Evolutionary conservation across 202 grass and related monocot species (phyloP).

Genomic region (Carex arenaria): DNA sequence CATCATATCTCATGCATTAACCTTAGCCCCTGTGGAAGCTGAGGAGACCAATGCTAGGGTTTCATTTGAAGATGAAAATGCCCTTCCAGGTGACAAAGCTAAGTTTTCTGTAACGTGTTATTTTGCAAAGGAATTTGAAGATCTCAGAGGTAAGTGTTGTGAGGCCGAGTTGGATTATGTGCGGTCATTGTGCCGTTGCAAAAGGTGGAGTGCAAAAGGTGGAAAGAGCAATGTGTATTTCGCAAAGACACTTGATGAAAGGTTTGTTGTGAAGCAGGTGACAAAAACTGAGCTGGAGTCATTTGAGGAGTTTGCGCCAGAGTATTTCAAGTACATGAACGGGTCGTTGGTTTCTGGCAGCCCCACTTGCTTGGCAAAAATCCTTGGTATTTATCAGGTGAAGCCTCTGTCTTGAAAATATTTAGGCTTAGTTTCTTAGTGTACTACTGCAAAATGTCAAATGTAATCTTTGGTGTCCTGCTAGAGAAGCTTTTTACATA

Average conservation of each 20-base stretch:
- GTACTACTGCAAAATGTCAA: not conserved
- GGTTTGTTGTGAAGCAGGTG: constrained; percentile 86
- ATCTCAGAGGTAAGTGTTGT: constrained; percentile 68
- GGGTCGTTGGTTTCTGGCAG: constrained; percentile 53
- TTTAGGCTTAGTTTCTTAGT: not conserved
- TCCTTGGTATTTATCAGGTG: constrained; percentile 96
- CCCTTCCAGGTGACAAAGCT: constrained; percentile 56
- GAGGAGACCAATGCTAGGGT: constrained; percentile 59
- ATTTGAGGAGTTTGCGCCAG: constrained; percentile 73
- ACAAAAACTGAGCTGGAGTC: constrained; percentile 89
- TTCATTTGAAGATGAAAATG: constrained; percentile 59
- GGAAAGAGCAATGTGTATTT: constrained; percentile 99
- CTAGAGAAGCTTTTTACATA: not conserved
- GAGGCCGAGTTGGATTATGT: constrained; percentile 65
- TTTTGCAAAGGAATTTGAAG: constrained; percentile 72
- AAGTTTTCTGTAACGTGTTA: constrained; percentile 87
- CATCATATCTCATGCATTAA: constrained; percentile 71
- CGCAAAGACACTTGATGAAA: constrained; percentile 83
- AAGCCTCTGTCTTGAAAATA: not conserved
- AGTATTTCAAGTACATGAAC: constrained; percentile 71
- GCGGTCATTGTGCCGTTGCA: constrained; percentile 71
- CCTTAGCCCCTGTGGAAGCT: constrained; percentile 40
- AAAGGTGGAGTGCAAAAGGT: constrained; percentile 80
- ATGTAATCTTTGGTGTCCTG: not conserved
- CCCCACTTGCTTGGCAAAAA: constrained; percentile 75